Conservation (phyloP, 2,329 filamentous ascomycete genomes). For the Botrytis elliptica region DNA sequence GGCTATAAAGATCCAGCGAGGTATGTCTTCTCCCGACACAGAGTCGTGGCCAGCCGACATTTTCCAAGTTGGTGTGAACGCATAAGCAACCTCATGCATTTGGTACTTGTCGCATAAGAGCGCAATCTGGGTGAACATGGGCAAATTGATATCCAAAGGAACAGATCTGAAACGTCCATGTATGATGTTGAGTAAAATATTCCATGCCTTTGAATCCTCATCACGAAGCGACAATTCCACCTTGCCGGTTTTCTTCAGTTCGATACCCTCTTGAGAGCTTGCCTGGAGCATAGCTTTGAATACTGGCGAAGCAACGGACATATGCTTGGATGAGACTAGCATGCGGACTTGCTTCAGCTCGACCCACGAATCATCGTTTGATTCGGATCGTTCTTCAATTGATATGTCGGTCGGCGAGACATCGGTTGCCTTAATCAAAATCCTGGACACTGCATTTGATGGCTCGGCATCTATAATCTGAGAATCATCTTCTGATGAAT, state of each 20-base stretch:
- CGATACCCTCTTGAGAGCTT: background rate
- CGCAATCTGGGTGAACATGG: background rate
- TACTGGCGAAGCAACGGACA: background rate
- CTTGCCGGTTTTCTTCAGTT: background rate
- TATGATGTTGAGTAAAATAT: background rate
- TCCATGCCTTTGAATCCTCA: background rate
- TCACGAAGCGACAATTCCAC: background rate
- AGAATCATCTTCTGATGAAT: background rate
- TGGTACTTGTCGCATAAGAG: conserved; percentile 6
- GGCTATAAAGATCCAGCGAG: background rate
- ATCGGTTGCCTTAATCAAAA: background rate
- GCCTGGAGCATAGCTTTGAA: background rate
- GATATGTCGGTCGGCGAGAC: background rate
- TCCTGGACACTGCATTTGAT: background rate
- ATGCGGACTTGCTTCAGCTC: background rate
- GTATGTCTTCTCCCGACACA: background rate
- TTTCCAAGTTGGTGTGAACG: background rate
- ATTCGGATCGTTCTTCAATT: background rate
- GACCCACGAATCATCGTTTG: background rate
- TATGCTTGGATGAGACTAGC: background rate
- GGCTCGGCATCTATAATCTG: background rate
- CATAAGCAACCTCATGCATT: conserved; percentile 2
- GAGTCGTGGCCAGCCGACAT: background rate
- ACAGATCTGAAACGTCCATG: background rate
- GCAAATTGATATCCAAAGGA: background rate